Evolutionary conservation across 2,329 filamentous ascomycete species (phyloP).

Genomic region (Penicillium frequentans): DNA sequence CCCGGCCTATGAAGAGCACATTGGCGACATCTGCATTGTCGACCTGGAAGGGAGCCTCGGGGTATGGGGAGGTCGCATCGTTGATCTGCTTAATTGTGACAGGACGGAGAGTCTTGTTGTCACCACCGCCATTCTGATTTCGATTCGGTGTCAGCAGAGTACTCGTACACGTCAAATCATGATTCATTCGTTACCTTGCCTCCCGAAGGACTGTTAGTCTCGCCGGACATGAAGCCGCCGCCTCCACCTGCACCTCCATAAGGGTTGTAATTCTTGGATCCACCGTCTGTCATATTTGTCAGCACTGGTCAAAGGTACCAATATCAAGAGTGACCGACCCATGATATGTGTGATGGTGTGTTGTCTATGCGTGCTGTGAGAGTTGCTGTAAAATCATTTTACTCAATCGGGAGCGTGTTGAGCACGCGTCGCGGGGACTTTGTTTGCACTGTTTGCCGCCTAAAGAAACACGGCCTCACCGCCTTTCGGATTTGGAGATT

Average conservation of each 20-base stretch:
- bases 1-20: conserved; percentile 85
- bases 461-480: conserved; percentile 7
- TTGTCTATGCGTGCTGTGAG: conserved; percentile 1
- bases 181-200: conserved; percentile 35
- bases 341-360: conserved; percentile 20
- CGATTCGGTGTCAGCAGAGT: not conserved
- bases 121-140: conserved; percentile 59
- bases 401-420: conserved; percentile 41
- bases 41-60: conserved; percentile 76
- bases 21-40: conserved; percentile 73
- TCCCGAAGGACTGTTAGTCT: conserved; percentile 49
- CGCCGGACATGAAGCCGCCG: conserved; percentile 59
- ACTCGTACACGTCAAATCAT: not conserved
- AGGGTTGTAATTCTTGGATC: conserved; percentile 52
- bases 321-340: conserved; percentile 24
- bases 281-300: conserved; percentile 27
- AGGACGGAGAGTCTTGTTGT: conserved; percentile 79
- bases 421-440: conserved; percentile 33
- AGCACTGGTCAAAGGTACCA: not conserved
- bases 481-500: conserved; percentile 11
- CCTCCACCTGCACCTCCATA: conserved; percentile 51
- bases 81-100: conserved; percentile 94
- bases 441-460: conserved; percentile 28
- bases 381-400: conserved; percentile 31
- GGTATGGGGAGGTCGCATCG: conserved; percentile 74